Evolutionary conservation across 306 rosid species (phyloP).

Genomic region (Astragalus membranaceus): DNA sequence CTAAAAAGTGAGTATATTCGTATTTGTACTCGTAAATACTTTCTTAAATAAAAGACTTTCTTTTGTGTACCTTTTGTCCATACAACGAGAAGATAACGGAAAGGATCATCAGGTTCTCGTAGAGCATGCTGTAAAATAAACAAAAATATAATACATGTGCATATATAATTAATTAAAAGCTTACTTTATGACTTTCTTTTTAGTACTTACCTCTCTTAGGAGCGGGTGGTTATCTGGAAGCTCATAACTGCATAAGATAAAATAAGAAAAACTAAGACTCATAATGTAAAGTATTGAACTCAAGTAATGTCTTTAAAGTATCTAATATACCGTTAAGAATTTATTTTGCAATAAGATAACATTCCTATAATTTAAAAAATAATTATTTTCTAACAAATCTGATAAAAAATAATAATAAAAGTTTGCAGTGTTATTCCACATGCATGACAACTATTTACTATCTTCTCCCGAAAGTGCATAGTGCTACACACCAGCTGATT

Average conservation of each 20-base stretch:
- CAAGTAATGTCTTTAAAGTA: neutral
- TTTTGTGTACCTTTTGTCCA: constrained; percentile 40
- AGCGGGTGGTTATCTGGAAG: constrained; percentile 46
- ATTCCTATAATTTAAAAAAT: neutral
- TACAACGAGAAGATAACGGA: constrained; percentile 43
- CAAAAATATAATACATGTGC: neutral
- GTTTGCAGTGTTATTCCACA: too few species aligned
- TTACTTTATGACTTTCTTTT: neutral
- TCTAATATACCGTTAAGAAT: neutral
- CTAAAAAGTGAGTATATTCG: neutral
- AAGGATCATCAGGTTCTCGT: constrained; percentile 35
- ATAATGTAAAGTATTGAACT: neutral
- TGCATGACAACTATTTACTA: neutral
- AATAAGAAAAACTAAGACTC: neutral
- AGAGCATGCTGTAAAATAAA: constrained; percentile 26
- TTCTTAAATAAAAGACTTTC: neutral
- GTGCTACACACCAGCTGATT: too few species aligned
- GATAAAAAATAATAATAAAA: too few species aligned
- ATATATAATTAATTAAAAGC: neutral
- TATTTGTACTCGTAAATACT: neutral
- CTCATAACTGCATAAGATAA: constrained; percentile 35
- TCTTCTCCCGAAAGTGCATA: too few species aligned
- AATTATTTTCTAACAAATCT: too few species aligned
- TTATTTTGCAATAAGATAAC: neutral
- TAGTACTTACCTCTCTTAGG: constrained; percentile 20